Evolutionary conservation across 208 protist genomes (phyloP).

Genomic region (Sergeia podlipaevii): DNA sequence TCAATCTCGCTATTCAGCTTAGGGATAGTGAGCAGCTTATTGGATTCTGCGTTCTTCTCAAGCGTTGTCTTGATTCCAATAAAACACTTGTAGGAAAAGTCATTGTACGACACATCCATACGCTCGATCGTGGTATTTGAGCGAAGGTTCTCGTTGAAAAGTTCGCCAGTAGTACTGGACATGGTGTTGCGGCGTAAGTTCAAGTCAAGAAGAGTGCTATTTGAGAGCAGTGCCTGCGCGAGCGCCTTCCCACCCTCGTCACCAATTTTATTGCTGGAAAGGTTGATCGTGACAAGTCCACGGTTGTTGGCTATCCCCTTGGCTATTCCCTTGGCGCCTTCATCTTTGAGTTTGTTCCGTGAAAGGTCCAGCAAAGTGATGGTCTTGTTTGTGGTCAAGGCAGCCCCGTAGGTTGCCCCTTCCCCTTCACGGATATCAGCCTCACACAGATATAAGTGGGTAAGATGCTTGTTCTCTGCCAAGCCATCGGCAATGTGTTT

Average conservation of each 20-base stretch:
- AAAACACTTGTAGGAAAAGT: slow-evolving; percentile 89
- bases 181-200: slow-evolving; percentile 85
- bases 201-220: slow-evolving; percentile 65
- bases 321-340: slow-evolving; percentile 62
- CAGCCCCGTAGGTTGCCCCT: slow-evolving; percentile 46
- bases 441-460: slow-evolving; percentile 34
- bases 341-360: slow-evolving; percentile 85
- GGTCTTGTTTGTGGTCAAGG: slow-evolving; percentile 42
- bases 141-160: slow-evolving; percentile 62
- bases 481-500: slow-evolving; percentile 68
- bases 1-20: slow-evolving; percentile 80
- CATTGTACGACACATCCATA: slow-evolving; percentile 90
- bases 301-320: slow-evolving; percentile 71
- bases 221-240: slow-evolving; percentile 44
- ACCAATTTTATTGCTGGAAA: slow-evolving; percentile 74
- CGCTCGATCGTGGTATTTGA: slow-evolving; percentile 61
- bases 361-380: slow-evolving; percentile 66
- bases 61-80: slow-evolving; percentile 60
- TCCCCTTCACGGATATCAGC: slow-evolving; percentile 62
- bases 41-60: slow-evolving; percentile 53
- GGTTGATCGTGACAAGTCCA: slow-evolving; percentile 53
- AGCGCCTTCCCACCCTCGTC: slow-evolving; percentile 76
- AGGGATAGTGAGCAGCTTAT: slow-evolving; percentile 70
- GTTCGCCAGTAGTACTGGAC: slow-evolving; percentile 56
- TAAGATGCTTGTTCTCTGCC: slow-evolving; percentile 64